phyloP scores from a whole-genome alignment of 177 flowering plant species.

The Telopea speciosissima region DNA sequence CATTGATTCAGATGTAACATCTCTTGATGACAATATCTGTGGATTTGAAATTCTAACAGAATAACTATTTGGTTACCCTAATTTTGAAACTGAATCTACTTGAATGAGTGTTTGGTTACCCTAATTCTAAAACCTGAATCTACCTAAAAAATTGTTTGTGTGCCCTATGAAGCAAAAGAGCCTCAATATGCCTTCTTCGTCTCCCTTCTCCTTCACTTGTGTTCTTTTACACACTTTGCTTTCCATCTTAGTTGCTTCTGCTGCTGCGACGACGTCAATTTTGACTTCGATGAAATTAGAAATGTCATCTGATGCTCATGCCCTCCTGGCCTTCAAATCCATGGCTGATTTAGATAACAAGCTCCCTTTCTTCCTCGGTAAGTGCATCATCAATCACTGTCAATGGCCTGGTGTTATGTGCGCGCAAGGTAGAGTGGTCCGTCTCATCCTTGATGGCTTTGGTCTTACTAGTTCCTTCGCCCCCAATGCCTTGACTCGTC shows the following conservation, averaged over 20 bases:
- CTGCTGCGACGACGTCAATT: background rate
- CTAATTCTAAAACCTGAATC: no score
- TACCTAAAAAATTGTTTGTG: no score
- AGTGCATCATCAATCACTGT: constrained; percentile 30
- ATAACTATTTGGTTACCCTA: no score
- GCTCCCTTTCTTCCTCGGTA: constrained; percentile 36
- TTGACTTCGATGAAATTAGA: background rate
- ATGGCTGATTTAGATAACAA: constrained; percentile 45
- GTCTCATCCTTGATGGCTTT: constrained; percentile 40
- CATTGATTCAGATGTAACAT: no score
- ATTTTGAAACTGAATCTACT: no score
- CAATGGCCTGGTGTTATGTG: constrained; percentile 74
- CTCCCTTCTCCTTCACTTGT: background rate
- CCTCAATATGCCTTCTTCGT: no score
- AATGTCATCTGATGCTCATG: constrained; percentile 32
- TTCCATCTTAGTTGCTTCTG: background rate
- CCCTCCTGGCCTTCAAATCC: constrained; percentile 57
- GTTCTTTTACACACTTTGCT: constrained; percentile 1
- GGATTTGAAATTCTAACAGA: no score
- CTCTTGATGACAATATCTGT: no score
- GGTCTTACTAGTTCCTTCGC: constrained; percentile 50
- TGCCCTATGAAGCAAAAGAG: no score
- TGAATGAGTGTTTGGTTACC: no score
- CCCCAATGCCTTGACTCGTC: constrained; percentile 38
- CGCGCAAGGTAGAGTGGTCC: constrained; percentile 32